Evolutionary conservation across 495 filamentous ascomycete species (phyloP), one percentile per base, ranked within the genome.

Genomic region (Cercophora sp.): DNA sequence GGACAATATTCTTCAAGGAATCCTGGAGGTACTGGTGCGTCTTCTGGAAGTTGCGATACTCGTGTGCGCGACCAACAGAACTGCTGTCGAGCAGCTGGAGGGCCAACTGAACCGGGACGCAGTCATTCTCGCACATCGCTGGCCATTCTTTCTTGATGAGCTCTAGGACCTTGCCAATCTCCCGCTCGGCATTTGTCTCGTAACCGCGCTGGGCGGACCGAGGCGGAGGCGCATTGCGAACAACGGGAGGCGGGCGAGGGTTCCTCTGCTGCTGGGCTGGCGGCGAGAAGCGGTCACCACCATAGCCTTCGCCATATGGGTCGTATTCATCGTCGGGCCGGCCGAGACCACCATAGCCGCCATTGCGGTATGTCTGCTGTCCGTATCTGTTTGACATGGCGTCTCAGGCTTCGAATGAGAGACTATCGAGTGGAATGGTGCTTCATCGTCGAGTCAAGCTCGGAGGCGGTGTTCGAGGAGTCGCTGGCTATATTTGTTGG

Each of bases 1-100:
- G 96, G 43, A 99, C 93, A 64, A 99, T 96, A 40, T 85, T 83
- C 69, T 95, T 96, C 52, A 99, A 74, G 2, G 94, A 91, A 60
- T 83, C 83, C 64, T 99, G 93, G 18, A 99, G 81, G 59, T 89
- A 83, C 57, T 82, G 72, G 64, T 96, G 89, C 46, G 88, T 88
- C 35, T 83, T 75, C 59, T 88, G 76, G 65, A 97, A 97, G 41
- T 87, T 80, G 43, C 80, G 80, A 65, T 96, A 89, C 56, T 92
- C 87, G 63, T 88, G 82, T 29, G 92, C 91, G 51, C 90, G 84
- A 24, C 93, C 93, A 51, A 99, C 79, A 3, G 91, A 96, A 70
- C 90, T 96, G 26, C 85, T 84, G 67, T 99, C 93, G 74, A 96
- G 85, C 62, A 99, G 70, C 71, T 94, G 89, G 35, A 99, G 75